Evolutionary conservation across 768 basidiomycete genomes (phyloP).

Genomic region (Trametes cinnabarina): DNA sequence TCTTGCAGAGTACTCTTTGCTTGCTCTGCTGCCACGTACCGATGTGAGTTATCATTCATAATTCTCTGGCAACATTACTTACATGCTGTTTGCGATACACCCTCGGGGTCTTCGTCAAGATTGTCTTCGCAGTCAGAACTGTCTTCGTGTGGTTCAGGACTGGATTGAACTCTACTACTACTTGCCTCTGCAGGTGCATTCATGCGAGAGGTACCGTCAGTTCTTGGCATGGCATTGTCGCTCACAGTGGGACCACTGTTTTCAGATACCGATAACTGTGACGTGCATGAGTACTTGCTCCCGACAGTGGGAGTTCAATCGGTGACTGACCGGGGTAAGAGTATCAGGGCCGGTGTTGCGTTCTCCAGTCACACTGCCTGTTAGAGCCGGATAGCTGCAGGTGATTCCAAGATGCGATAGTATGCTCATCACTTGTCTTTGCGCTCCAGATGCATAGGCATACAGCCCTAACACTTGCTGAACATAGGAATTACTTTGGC

Average conservation of each 20-base stretch:
- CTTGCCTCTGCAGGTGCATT: too few species aligned
- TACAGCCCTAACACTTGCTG: slow-evolving; percentile 31
- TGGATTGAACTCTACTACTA: too few species aligned
- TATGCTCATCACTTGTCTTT: slow-evolving; percentile 32
- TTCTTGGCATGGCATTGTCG: too few species aligned
- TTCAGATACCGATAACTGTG: neutral
- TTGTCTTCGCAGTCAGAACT: too few species aligned
- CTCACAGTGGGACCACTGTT: neutral
- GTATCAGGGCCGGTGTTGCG: slow-evolving; percentile 6
- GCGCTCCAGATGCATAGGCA: slow-evolving; percentile 33
- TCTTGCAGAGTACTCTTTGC: neutral
- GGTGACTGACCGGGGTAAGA: neutral
- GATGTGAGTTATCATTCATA: too few species aligned
- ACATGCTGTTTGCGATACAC: too few species aligned
- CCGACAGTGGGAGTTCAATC: too few species aligned
- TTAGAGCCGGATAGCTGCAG: slow-evolving; percentile 32
- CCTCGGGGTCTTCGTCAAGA: too few species aligned
- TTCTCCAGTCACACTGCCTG: neutral
- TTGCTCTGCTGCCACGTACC: too few species aligned
- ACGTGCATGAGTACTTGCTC: neutral
- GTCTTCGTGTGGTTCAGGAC: too few species aligned
- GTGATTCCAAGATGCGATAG: slow-evolving; percentile 30
- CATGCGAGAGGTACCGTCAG: too few species aligned
- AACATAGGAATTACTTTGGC: slow-evolving; percentile 32
- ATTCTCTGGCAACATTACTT: too few species aligned